Conservation (phyloP, 2,329 filamentous ascomycete species). For the Fusarium sp. region DNA sequence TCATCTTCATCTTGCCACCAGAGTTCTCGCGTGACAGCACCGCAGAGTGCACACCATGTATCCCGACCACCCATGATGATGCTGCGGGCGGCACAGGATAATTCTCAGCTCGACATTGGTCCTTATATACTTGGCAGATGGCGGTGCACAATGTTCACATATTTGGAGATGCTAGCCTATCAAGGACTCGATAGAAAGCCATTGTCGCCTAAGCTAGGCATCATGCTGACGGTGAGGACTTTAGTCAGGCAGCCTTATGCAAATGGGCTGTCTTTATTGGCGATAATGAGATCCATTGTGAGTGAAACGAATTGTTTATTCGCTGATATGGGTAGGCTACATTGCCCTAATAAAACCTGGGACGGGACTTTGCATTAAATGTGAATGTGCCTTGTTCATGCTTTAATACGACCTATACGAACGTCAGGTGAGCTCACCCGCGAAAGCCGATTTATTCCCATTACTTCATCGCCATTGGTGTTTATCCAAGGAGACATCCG, state of each 20-base stretch:
- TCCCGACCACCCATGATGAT: neutral
- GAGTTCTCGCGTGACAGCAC: neutral
- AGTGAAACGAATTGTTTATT: neutral
- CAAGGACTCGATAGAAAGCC: neutral
- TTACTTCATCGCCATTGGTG: neutral
- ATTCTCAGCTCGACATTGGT: neutral
- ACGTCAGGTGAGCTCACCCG: neutral
- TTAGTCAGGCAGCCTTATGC: neutral
- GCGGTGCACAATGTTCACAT: neutral
- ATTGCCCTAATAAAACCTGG: neutral
- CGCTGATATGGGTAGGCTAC: neutral
- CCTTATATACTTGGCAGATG: neutral
- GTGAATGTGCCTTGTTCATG: neutral
- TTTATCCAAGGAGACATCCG: neutral
- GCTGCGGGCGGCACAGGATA: neutral
- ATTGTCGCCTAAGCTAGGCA: neutral
- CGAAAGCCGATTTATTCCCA: neutral
- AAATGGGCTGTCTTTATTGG: neutral
- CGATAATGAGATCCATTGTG: neutral
- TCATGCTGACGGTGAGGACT: neutral
- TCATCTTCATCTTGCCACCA: neutral
- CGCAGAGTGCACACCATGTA: neutral
- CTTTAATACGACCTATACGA: neutral
- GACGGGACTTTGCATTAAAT: neutral
- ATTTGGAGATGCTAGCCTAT: neutral